Evolutionary conservation across 306 rosid genomes (phyloP).

Genomic region (Inga laurina): DNA sequence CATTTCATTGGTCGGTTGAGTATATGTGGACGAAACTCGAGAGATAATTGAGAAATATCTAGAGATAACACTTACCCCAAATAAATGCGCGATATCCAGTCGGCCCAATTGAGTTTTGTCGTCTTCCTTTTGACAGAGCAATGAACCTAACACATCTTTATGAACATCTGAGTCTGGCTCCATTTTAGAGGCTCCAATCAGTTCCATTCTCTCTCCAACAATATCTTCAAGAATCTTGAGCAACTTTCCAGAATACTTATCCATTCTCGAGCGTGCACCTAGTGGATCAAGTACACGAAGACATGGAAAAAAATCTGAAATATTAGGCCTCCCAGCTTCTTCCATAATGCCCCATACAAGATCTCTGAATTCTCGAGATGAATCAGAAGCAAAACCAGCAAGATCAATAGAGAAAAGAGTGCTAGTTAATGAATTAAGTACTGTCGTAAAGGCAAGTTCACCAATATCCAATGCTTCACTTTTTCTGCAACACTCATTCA

Average conservation of each 20-base stretch:
- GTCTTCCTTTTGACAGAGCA: neutral
- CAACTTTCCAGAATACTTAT: neutral
- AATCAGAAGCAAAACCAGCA: neutral
- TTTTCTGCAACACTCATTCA: neutral
- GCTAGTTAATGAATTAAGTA: neutral
- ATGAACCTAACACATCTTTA: too few species aligned
- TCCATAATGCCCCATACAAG: neutral
- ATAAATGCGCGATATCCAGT: neutral
- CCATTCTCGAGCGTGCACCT: neutral
- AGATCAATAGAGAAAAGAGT: too few species aligned
- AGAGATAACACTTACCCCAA: neutral
- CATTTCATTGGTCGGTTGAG: neutral
- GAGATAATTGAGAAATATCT: too few species aligned
- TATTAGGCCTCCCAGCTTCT: too few species aligned
- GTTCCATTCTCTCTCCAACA: neutral
- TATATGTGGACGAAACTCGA: neutral
- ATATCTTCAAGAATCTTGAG: neutral
- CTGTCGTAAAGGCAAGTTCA: neutral
- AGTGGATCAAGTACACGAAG: neutral
- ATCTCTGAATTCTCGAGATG: neutral
- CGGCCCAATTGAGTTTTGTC: neutral
- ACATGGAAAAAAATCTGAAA: neutral
- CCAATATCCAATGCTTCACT: neutral
- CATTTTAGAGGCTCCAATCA: too few species aligned
- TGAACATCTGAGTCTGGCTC: too few species aligned